Percentiles rank a stretch among this genome's conserved stretches.
phyloP scores from a whole-genome alignment of 164 flowering plant species.

The Dillenia suffruticosa region DNA sequence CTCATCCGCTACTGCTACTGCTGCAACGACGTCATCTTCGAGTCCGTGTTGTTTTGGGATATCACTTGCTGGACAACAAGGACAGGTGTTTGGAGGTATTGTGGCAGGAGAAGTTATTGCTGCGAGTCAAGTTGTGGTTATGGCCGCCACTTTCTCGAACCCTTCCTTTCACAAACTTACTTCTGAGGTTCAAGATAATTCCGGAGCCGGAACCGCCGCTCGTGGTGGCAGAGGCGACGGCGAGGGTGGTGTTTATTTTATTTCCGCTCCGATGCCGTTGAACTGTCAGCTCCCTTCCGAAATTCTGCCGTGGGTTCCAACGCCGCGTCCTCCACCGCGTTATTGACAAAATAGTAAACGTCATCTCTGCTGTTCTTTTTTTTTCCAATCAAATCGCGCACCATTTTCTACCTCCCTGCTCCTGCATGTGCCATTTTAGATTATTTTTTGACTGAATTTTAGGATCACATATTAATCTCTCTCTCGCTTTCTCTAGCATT shows the following conservation, averaged over 20 bases:
- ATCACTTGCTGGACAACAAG: conserved; percentile 37
- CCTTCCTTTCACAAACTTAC: conserved; percentile 25
- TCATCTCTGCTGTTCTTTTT: no score
- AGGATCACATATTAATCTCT: no score
- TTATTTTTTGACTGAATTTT: no score
- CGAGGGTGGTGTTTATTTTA: conserved; percentile 7
- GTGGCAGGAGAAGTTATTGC: conserved; percentile 32
- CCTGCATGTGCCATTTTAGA: no score
- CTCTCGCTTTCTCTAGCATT: no score
- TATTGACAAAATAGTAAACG: no score
- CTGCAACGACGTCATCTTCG: no score
- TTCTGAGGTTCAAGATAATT: conserved; percentile 7
- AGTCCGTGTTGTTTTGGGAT: conserved; percentile 12
- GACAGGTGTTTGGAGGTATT: conserved; percentile 44
- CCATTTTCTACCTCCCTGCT: no score
- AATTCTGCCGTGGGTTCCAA: conserved; percentile 21
- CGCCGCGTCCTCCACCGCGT: conserved; percentile 20
- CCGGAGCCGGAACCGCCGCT: background rate
- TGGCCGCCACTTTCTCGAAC: conserved; percentile 28
- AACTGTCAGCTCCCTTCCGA: conserved; percentile 26
- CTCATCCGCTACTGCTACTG: background rate
- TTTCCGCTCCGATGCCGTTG: conserved; percentile 10
- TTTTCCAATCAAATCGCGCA: no score
- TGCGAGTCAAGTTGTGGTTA: conserved; percentile 24
- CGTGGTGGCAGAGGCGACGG: background rate